Base-by-base conservation (phyloP, 345 rosid genomes). In the Physaria fendleri region DNA sequence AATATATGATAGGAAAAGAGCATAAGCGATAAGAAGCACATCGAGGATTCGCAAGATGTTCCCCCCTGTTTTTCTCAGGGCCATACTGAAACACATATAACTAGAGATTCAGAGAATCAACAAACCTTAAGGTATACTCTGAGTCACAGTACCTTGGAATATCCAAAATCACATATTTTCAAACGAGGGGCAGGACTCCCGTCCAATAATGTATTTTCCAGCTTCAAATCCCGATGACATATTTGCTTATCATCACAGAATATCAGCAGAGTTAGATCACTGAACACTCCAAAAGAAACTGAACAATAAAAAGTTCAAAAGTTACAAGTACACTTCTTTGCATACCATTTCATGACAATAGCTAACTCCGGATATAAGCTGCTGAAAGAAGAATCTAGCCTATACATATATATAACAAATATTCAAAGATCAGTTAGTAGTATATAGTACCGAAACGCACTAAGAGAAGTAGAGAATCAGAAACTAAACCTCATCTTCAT, bases 381-480 rank as follows among this genome's bases (percentile, higher is more conserved):
- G 99, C 69, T 89, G 95, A 75, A 89, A 93, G 83, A 89, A 93
- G 81, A 88, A 93, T 27, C 94, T 85, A 66, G 99, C 99, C 94
- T 89, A 81, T 38, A 24, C 18, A 43, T 13, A 1, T 2, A 4
- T 1, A 45, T 0, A 23, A 25, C 1, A 39, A 14, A 20, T 8
- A 42, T 30, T 50, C 8, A 61, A 54, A 21, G n/a, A 52, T 68
- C 33, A 67, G 27, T 40, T 40, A 48, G 4, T 8, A 59, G 52
- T 11, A 48, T 25, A 58, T 24, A 2, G 46, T 11, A 42, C 54
- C 16, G 10, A 4, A 24, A 33, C 3, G 0, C 6, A 46, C 5
- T 2, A 23, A 27, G 7, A 38, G 42, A n/a, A 29, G 2, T 8
- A 23, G 0, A n/a, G 2, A 35, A 42, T 23, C 11, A 49, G 30